Evolutionary conservation across 2,329 filamentous ascomycete genomes (phyloP).

Genomic region (Fusarium miscanthi): DNA sequence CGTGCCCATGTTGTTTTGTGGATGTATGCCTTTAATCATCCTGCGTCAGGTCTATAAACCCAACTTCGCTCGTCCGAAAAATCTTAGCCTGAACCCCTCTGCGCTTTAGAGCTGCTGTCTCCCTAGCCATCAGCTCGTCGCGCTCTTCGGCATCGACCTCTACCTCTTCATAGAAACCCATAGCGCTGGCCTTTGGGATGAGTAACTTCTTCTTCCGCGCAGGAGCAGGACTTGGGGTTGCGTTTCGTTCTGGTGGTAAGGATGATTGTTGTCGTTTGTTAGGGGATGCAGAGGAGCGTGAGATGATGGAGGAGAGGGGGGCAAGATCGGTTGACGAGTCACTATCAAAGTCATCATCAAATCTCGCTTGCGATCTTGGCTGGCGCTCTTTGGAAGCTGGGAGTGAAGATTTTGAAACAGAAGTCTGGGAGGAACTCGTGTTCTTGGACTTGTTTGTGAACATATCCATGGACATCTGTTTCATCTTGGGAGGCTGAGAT

Average conservation of each 20-base stretch:
- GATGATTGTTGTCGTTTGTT: conserved; percentile 16
- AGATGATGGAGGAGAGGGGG: conserved; percentile 27
- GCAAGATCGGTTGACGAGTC: conserved; percentile 36
- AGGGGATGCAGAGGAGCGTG: conserved; percentile 10
- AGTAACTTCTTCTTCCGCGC: conserved; percentile 53
- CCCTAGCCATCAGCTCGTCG: conserved; percentile 39
- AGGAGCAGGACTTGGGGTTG: conserved; percentile 33
- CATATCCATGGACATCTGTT: conserved; percentile 50
- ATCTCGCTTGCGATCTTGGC: background rate
- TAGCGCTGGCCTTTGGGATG: conserved; percentile 51
- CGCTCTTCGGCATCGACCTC: conserved; percentile 44
- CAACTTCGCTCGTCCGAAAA: conserved; percentile 49
- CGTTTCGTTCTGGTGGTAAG: background rate
- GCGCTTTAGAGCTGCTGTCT: conserved; percentile 26
- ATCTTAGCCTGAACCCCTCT: conserved; percentile 31
- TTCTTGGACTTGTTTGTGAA: conserved; percentile 39
- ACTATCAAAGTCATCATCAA: conserved; percentile 16
- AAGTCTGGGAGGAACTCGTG: conserved; percentile 8
- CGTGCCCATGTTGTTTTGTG: background rate
- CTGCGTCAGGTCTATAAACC: conserved; percentile 50
- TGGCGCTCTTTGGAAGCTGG: background rate
- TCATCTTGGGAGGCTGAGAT: conserved; percentile 38
- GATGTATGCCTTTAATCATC: conserved; percentile 35
- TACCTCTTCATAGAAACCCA: conserved; percentile 54
- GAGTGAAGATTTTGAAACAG: background rate